These are phyloP conservation scores for Trypanosoma theileri DNA, from an alignment of 208 protist species.

Conservation along the genomic window DNA sequence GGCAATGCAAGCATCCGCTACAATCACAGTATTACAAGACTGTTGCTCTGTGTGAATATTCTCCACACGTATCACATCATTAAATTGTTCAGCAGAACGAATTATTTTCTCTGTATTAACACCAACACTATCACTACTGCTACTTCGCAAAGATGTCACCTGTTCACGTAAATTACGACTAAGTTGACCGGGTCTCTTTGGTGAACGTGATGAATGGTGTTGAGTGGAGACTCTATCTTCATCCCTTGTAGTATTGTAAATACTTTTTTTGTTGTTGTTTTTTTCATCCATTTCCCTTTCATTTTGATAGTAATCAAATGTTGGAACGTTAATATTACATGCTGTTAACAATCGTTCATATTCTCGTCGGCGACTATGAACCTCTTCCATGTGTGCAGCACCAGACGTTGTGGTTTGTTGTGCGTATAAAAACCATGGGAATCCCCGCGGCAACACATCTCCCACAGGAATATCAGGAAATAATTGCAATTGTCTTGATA, in stretches of 20 bases:
- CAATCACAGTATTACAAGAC: constrained; percentile 22
- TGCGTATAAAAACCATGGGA: constrained; percentile 63
- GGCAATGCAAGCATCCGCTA: constrained; percentile 60
- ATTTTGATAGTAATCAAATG: background rate
- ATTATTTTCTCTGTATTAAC: background rate
- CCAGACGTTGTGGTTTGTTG: constrained; percentile 42
- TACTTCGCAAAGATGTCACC: background rate
- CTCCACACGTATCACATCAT: constrained; percentile 46
- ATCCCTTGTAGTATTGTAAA: background rate
- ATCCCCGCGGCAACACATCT: constrained; percentile 49
- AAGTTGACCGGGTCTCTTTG: background rate
- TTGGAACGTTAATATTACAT: constrained; percentile 31
- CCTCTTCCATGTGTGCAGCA: constrained; percentile 32
- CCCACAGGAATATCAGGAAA: constrained; percentile 64
- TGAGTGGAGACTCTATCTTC: background rate
- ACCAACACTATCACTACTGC: background rate
- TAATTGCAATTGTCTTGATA: constrained; percentile 40
- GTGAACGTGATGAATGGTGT: too few relatives aligned
- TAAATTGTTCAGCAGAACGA: constrained; percentile 38
- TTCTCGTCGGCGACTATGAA: constrained; percentile 13
- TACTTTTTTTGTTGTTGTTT: background rate
- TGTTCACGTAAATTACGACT: background rate
- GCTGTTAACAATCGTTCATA: constrained; percentile 31
- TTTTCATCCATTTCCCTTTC: background rate
- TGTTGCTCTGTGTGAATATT: constrained; percentile 27